These are phyloP conservation scores for Conoideocrella luteorostrata DNA, from an alignment of 2,329 filamentous ascomycete species.

Conservation along the genomic window DNA sequence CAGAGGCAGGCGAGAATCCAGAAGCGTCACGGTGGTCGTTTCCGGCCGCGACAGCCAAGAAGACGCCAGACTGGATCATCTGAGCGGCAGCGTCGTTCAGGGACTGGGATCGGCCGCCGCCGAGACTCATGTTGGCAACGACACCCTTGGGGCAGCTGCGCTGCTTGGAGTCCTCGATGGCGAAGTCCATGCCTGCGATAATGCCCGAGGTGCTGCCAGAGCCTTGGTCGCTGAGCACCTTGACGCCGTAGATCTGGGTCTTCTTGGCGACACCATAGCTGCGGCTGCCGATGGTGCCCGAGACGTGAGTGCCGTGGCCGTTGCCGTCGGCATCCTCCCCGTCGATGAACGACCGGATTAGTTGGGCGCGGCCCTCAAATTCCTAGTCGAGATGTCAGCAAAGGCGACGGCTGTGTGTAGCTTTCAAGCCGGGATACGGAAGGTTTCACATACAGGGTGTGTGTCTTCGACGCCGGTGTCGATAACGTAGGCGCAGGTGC, in stretches of 20 bases:
- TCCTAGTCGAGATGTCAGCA: no score
- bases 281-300: slow-evolving; percentile 25
- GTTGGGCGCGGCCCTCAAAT: slow-evolving; percentile 27
- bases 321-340: slow-evolving; percentile 20
- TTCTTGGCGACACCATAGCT: slow-evolving; percentile 36
- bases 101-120: slow-evolving; percentile 37
- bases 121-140: slow-evolving; percentile 53
- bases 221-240: slow-evolving; percentile 35
- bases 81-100: slow-evolving; percentile 45
- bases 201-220: slow-evolving; percentile 30
- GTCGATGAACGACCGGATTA: slow-evolving; percentile 19
- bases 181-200: slow-evolving; percentile 39
- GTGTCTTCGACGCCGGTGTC: slow-evolving; percentile 35
- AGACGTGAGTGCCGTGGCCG: slow-evolving; percentile 36
- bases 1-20: slow-evolving; percentile 41
- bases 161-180: slow-evolving; percentile 27
- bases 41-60: slow-evolving; percentile 50
- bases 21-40: slow-evolving; percentile 40
- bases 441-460: slow-evolving; percentile 30
- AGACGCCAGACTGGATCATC: slow-evolving; percentile 39
- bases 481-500: slow-evolving; percentile 37
- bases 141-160: slow-evolving; percentile 36
- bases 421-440: no score
- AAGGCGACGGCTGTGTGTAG: slow-evolving; percentile 35
- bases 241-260: slow-evolving; percentile 35